Evolutionary conservation across 2,329 filamentous ascomycete species (phyloP).

Genomic region (Sporothrix phasma): DNA sequence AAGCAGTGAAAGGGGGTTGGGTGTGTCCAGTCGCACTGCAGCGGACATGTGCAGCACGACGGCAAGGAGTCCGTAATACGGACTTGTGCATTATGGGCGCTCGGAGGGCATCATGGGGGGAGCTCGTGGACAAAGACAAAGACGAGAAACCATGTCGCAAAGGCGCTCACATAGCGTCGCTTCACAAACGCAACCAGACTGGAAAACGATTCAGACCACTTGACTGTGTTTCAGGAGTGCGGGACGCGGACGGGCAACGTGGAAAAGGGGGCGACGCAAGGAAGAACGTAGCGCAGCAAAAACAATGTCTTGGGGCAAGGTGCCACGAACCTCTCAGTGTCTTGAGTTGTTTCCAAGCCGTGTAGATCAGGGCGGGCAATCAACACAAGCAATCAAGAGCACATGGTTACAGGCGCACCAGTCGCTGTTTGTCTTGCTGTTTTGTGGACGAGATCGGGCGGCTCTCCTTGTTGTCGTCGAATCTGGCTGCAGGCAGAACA

Average conservation of each 20-base stretch:
- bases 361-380: slow-evolving; percentile 10
- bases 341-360: slow-evolving; percentile 1
- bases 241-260: no score
- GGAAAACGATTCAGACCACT: not conserved
- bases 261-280: slow-evolving; percentile 8
- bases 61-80: no score
- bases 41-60: not conserved
- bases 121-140: not conserved
- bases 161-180: not conserved
- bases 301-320: not conserved
- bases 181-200: not conserved
- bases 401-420: not conserved
- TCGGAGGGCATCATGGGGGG: not conserved
- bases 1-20: not conserved
- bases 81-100: not conserved
- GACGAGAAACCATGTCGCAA: not conserved
- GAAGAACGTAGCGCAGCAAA: not conserved
- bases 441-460: not conserved
- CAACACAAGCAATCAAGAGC: slow-evolving; percentile 8
- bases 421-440: not conserved
- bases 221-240: slow-evolving; percentile 13
- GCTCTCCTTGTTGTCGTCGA: not conserved
- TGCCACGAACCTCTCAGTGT: slow-evolving; percentile 7
- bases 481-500: not conserved
- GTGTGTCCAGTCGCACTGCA: not conserved